Percentiles rank a stretch among this genome's conserved stretches.
Conservation (phyloP, 805 yeast species). For the Saturnispora silvae region DNA sequence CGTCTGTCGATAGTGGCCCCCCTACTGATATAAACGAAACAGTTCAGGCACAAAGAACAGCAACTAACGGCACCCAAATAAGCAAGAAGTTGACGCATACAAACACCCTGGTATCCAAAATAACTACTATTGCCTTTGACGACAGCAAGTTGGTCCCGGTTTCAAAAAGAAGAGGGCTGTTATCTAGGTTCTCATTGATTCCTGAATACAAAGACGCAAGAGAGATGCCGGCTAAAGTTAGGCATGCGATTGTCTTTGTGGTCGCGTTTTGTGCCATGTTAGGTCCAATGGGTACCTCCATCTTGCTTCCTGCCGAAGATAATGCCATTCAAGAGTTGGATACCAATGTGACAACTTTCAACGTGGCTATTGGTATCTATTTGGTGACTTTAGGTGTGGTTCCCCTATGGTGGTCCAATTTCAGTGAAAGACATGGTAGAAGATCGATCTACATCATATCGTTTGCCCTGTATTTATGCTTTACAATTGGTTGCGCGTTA, state of each 20-base stretch:
- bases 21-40: not conserved
- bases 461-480: slow-evolving; percentile 50
- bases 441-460: slow-evolving; percentile 63
- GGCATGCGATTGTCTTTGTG: slow-evolving; percentile 46
- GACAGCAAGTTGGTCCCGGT: slow-evolving; percentile 25
- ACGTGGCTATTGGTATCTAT: slow-evolving; percentile 73
- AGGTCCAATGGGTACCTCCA: slow-evolving; percentile 87
- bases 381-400: slow-evolving; percentile 63
- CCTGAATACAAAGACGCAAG: slow-evolving; percentile 73
- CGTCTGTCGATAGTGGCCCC: not conserved
- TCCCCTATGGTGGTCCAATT: slow-evolving; percentile 84
- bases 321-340: slow-evolving; percentile 43
- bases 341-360: slow-evolving; percentile 52
- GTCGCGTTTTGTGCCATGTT: slow-evolving; percentile 66
- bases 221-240: slow-evolving; percentile 40
- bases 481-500: slow-evolving; percentile 63
- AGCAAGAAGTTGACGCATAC: slow-evolving; percentile 7
- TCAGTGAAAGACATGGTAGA: slow-evolving; percentile 68
- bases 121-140: slow-evolving; percentile 19
- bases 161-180: slow-evolving; percentile 46
- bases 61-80: not conserved
- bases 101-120: slow-evolving; percentile 9
- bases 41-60: not conserved
- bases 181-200: slow-evolving; percentile 38
- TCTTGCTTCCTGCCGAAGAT: slow-evolving; percentile 67